These are phyloP conservation scores for Colletotrichum sp. DNA, from an alignment of 2,329 filamentous ascomycete genomes.

Conservation along the genomic window DNA sequence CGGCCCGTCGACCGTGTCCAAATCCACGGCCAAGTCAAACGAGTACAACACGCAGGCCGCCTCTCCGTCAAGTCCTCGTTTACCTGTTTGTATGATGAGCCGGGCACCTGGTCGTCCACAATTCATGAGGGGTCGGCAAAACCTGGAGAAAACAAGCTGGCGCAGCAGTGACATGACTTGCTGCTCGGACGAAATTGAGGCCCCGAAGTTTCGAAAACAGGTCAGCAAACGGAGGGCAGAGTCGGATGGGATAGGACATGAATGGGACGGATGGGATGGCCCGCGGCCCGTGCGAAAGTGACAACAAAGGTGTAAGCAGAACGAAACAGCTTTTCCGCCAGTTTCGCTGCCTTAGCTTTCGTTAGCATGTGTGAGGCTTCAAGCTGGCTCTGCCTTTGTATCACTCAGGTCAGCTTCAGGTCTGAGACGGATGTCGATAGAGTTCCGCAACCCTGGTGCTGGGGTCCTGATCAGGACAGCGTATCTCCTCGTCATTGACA, in stretches of 20 bases:
- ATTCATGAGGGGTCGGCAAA: background rate
- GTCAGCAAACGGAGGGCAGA: constrained; percentile 1
- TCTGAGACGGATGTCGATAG: background rate
- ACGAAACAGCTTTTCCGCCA: constrained; percentile 2
- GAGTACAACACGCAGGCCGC: background rate
- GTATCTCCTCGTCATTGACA: background rate
- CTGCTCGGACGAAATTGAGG: constrained; percentile 15
- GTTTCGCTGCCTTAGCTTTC: background rate
- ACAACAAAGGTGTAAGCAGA: constrained; percentile 3
- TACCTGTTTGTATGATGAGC: background rate
- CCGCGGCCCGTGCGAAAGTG: constrained; percentile 16
- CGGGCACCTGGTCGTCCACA: background rate
- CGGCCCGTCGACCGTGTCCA: background rate
- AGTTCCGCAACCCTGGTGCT: background rate
- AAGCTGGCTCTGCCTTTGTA: background rate
- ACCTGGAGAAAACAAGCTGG: background rate
- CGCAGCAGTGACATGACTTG: background rate
- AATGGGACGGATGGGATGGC: constrained; percentile 1
- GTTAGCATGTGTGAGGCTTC: background rate
- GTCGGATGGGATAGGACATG: background rate
- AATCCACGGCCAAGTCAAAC: background rate
- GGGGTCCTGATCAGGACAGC: background rate
- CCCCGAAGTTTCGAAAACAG: background rate
- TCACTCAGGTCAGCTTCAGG: background rate
- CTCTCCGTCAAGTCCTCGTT: background rate